Evolutionary conservation across 768 basidiomycete species (phyloP), one percentile per base, ranked within the genome.

Genomic region (Tylopilus cervinicoccineus): DNA sequence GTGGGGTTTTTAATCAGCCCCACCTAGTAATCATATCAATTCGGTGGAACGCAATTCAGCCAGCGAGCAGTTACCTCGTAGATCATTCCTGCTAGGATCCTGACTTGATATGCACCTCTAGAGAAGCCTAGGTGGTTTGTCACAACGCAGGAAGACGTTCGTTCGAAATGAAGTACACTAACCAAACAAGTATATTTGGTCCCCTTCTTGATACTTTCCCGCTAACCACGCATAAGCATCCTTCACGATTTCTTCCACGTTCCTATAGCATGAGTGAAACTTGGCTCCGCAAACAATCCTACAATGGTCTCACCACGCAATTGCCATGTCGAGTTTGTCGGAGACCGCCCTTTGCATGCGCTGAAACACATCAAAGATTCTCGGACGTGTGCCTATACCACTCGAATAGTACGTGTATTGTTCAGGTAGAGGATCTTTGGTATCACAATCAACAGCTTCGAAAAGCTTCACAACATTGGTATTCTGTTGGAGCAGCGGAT

Each of bases 1-100:
- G 70, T 14, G 54, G 61, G 6, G 51, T 56, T 22, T 51, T 42
- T 39, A 12, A 71, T 55, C 31, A 71, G 54, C 4, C 71, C 70
- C 31, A 71, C 60, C 71, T 71, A 27, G 24, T 9, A 31, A 38
- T 28, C n/a, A 16, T 14, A 16, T 48, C 16, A 42, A n/a, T 28
- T 3, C 6, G 10, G 8, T 20, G 24, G 8, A 43, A 23, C 12
- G 4, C 6, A 12, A 22, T 37, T 31, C 27, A 38, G 12, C 19
- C 19, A 9, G n/a, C 4, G 20, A 22, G 31, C 1, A 33, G 16
- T 24, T 24, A 43, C 48, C 22, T 48, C 48, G 22, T 48, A 43
- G 28, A 48, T 48, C 48, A 48, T 42, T 14, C 27, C 41, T 1
- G 48, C 48, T n/a, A 48, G 27, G 31, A 48, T 48, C 14, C 48